These are phyloP conservation scores for Xylariaceae sp. DNA, from an alignment of 2,329 filamentous ascomycete species.

Conservation along the genomic window DNA sequence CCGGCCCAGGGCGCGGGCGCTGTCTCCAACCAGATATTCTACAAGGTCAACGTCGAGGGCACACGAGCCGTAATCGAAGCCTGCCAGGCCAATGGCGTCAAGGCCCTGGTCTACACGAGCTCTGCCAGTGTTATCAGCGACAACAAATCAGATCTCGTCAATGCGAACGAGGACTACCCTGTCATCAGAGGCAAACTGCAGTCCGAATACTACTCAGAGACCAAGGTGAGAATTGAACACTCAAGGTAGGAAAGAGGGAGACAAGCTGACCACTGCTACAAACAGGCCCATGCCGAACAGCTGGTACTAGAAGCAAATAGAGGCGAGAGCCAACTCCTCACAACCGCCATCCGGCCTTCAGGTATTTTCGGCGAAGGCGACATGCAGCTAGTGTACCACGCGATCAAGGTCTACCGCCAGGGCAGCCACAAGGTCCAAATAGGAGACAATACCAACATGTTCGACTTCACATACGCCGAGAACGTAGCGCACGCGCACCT, in stretches of 20 bases:
- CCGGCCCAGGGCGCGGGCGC: conserved; percentile 49
- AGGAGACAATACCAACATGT: conserved; percentile 62
- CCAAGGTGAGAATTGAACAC: conserved; percentile 58
- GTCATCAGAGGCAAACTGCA: conserved; percentile 67
- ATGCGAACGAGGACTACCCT: conserved; percentile 81
- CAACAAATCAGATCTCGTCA: conserved; percentile 71
- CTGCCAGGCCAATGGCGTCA: conserved; percentile 66
- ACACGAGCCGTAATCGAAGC: conserved; percentile 75
- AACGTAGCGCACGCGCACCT: conserved; percentile 74
- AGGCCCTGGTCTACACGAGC: conserved; percentile 85
- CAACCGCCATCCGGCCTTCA: conserved; percentile 77
- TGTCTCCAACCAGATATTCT: conserved; percentile 60
- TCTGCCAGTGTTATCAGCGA: conserved; percentile 85
- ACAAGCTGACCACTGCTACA: conserved; percentile 10
- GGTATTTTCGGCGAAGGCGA: conserved; percentile 92
- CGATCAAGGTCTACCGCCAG: conserved; percentile 67
- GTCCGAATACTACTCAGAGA: conserved; percentile 82
- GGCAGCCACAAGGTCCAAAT: conserved; percentile 74
- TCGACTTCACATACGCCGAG: conserved; percentile 62
- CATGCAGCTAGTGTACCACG: conserved; percentile 66
- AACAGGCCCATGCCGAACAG: conserved; percentile 71
- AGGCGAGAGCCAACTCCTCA: conserved; percentile 56
- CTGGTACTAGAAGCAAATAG: conserved; percentile 75
- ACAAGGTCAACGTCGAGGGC: conserved; percentile 83
- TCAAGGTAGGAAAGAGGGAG: background rate